Evolutionary conservation across 2,329 filamentous ascomycete genomes (phyloP).

Genomic region (Colletotrichum sp.): DNA sequence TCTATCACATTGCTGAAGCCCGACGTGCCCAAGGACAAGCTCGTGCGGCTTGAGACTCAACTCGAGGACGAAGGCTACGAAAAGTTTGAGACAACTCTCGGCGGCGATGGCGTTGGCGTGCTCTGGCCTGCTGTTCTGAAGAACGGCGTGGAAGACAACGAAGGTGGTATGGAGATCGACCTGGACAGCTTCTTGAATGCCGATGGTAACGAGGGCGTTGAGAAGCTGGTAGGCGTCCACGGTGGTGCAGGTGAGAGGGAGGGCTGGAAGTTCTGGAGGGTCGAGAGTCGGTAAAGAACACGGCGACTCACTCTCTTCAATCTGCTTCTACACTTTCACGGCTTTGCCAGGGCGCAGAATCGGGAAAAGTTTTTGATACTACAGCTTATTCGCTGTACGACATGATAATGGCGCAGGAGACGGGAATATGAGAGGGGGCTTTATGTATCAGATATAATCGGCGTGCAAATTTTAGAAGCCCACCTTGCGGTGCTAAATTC

Average conservation of each 20-base stretch:
- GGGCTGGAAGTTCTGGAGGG: conserved; percentile 88
- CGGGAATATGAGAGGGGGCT: neutral
- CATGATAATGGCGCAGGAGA: conserved; percentile 8
- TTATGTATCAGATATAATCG: conserved; percentile 1
- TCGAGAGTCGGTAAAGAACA: conserved; percentile 47
- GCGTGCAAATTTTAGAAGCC: neutral
- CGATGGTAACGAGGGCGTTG: conserved; percentile 80
- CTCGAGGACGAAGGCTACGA: conserved; percentile 77
- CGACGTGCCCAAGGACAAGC: conserved; percentile 57
- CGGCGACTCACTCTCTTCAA: neutral
- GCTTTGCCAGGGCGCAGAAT: neutral
- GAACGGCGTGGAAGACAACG: conserved; percentile 78
- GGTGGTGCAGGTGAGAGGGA: conserved; percentile 71
- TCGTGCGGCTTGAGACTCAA: conserved; percentile 68
- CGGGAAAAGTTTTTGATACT: neutral
- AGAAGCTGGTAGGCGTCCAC: conserved; percentile 82
- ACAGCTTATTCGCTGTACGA: conserved; percentile 2
- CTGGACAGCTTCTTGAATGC: conserved; percentile 83
- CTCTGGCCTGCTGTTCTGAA: conserved; percentile 91
- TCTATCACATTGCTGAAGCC: conserved; percentile 89
- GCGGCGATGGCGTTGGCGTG: conserved; percentile 92
- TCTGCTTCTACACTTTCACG: neutral
- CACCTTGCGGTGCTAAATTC: neutral
- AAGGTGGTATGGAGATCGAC: conserved; percentile 91
- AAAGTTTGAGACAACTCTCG: conserved; percentile 87